Evolutionary conservation across 1,284 basidiomycete genomes (phyloP), one percentile per base, ranked within the genome.

Genomic region (Rhodotorula mucilaginosa): DNA sequence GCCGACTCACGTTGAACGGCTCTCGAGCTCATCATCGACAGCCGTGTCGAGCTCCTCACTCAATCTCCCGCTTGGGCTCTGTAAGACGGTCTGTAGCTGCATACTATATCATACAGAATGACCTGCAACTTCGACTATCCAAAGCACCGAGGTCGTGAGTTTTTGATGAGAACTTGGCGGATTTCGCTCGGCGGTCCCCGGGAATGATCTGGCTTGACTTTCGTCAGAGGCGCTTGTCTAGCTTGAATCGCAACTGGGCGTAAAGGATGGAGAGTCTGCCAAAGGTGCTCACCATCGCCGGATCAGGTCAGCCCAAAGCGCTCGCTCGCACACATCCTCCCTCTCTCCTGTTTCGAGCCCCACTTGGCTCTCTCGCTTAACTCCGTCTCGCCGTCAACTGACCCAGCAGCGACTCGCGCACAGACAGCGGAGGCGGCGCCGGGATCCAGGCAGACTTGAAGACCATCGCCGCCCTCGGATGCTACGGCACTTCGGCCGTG

Each of bases 401-500:
- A 44, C 39, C 2, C 39, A 13, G 39, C 39, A 44, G 39, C 5
- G 10, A 44, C 39, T 52, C 51, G 51, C 21, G 16, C 31, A 5
- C 64, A 72, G 93, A 97, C 79, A 88, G 89, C 2, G 88, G 91
- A 51, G 93, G 92, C 47, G 94, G 94, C 8, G 77, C 75, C 16
- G 72, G 74, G 29, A 67, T 71, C n/a, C 75, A 85, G 78, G 85
- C 84, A 23, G 95, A 97, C 81, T 83, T 97, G 51, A 94, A 92
- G 82, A 91, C 82, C 0, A 79, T 83, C 69, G 58, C 72, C 29
- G 75, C 77, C 0, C 59, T 90, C 44, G 85, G 85, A 47, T 91
- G 90, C 77, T 97, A 94, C 79, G 95, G 92, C 26, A 86, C 90
- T n/a, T 91, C 88, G 69, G 92, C 88, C 6, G 83, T 96, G 66